phyloP scores from a whole-genome alignment of 1,284 basidiomycete genomes.

The Ganoderma lingzhi region DNA sequence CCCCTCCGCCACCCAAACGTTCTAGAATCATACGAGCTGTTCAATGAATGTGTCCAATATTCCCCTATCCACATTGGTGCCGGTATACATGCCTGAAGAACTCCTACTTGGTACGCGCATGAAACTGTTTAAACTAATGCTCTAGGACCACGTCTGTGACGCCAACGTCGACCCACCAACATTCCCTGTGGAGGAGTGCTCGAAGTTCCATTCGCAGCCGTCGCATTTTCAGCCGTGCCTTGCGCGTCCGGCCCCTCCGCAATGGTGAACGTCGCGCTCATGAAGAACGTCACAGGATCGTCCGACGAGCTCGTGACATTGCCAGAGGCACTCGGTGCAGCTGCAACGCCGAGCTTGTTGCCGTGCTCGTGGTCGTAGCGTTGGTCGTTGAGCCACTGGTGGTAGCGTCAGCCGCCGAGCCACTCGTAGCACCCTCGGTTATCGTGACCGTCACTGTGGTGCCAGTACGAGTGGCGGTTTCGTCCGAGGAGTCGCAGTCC shows the following conservation, averaged over 20 bases:
- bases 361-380: neutral
- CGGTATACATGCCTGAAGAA: neutral
- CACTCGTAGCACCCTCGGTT: neutral
- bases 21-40: constrained; percentile 1
- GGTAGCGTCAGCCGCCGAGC: neutral
- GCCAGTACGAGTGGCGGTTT: neutral
- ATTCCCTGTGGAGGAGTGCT: constrained; percentile 1
- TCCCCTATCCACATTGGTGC: neutral
- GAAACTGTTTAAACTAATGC: neutral
- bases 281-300: neutral
- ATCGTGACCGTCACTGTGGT: neutral
- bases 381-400: neutral
- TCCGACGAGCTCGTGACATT: neutral
- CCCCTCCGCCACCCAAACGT: neutral
- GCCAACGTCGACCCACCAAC: constrained; percentile 1
- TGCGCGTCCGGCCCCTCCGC: neutral
- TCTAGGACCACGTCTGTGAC: neutral
- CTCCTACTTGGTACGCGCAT: neutral
- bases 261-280: neutral
- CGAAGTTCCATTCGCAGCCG: neutral
- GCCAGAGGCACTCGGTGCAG: neutral
- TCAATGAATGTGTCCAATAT: neutral
- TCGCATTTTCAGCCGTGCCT: neutral
- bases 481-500: neutral
- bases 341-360: neutral